Conservation (phyloP, 768 basidiomycete species). For the Podaxis rugospora region DNA sequence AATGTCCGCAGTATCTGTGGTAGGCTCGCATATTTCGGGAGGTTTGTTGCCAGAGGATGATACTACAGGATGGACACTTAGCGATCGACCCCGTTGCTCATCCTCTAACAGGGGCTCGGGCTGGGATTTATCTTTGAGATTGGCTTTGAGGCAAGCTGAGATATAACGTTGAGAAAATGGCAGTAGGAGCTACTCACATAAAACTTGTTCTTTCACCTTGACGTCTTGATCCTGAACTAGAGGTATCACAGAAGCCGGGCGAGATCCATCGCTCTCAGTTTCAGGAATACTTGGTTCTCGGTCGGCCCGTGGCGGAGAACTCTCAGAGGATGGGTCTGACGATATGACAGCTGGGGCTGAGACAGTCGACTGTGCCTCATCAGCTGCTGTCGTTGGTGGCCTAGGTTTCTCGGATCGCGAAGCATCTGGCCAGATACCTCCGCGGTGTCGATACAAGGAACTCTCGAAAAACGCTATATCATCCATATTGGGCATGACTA, state of each 20-base stretch:
- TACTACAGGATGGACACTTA: not conserved
- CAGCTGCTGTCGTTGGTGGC: constrained; percentile 15
- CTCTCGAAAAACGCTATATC: constrained; percentile 96
- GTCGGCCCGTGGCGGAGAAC: constrained; percentile 3
- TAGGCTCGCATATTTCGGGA: not conserved
- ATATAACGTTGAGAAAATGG: not conserved
- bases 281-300: constrained; percentile 9
- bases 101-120: not conserved
- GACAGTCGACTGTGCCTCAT: constrained; percentile 28
- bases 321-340: not conserved
- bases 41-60: not conserved
- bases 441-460: constrained; percentile 54
- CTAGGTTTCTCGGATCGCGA: constrained; percentile 34
- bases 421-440: constrained; percentile 88
- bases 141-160: not conserved
- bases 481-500: constrained; percentile 98
- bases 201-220: not conserved
- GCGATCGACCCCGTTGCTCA: constrained; percentile 2
- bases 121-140: not conserved
- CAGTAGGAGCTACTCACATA: not conserved
- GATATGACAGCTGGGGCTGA: constrained; percentile 29
- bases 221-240: not conserved
- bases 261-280: constrained; percentile 13
- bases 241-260: not conserved
- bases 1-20: not conserved